These are phyloP conservation scores for Fraxinus sp. DNA, from an alignment of 305 asterid species.

Conservation along the genomic window DNA sequence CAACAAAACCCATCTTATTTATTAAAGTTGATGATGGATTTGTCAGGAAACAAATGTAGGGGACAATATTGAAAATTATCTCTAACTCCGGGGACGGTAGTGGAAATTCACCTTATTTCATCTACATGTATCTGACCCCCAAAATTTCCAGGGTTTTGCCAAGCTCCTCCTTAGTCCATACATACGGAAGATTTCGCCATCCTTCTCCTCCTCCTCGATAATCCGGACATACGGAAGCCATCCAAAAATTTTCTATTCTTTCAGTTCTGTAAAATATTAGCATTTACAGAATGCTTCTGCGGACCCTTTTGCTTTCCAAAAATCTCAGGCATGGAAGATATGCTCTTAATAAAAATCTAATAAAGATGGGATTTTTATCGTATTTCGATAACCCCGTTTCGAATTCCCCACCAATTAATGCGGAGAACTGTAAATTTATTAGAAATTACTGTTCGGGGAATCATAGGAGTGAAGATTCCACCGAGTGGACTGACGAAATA, in stretches of 20 bases:
- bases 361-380: conserved; percentile 29
- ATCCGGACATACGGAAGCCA: background rate
- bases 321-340: conserved; percentile 34
- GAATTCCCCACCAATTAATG: conserved; percentile 6
- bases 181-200: background rate
- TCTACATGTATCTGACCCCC: background rate
- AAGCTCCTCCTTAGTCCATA: background rate
- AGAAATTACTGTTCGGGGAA: conserved; percentile 47
- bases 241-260: background rate
- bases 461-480: conserved; percentile 25
- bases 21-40: background rate
- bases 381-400: conserved; percentile 14
- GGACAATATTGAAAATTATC: background rate
- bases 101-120: background rate
- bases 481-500: conserved; percentile 58
- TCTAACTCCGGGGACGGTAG: background rate
- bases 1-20: background rate
- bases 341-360: conserved; percentile 12
- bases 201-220: background rate
- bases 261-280: background rate
- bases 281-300: background rate
- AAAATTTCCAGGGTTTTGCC: background rate
- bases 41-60: background rate
- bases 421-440: conserved; percentile 10
- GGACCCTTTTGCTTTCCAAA: conserved; percentile 34